Conservation (phyloP, 192 early-diverging fungal genomes). For the Glomus cerebriforme region DNA sequence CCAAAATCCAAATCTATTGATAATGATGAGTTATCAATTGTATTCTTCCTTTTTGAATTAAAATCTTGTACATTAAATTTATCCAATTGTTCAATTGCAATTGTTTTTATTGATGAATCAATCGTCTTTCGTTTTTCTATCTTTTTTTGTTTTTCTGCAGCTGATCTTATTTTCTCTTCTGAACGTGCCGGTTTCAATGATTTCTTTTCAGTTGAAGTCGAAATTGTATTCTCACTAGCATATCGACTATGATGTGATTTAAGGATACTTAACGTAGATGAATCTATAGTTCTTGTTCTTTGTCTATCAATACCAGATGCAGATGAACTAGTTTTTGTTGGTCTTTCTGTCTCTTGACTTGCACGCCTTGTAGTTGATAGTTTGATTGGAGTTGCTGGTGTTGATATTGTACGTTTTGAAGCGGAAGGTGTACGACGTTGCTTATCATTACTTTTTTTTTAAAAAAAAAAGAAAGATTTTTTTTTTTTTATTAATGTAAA, state of each 20-base stretch:
- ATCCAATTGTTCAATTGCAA: constrained; percentile 1
- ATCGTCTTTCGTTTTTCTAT: constrained; percentile 25
- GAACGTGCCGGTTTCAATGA: constrained; percentile 17
- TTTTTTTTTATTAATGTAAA: neutral
- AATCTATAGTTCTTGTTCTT: constrained; percentile 9
- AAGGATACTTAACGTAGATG: neutral
- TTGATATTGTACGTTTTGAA: neutral
- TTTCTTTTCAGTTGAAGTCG: neutral
- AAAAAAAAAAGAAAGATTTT: too few relatives aligned
- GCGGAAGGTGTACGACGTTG: neutral
- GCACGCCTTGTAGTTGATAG: neutral
- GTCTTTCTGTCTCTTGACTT: neutral
- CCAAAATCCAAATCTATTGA: neutral
- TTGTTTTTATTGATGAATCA: constrained; percentile 6
- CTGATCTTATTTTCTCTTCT: constrained; percentile 10
- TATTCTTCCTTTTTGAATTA: neutral
- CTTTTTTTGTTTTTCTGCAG: constrained; percentile 1
- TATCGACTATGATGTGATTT: constrained; percentile 6
- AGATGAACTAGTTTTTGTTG: neutral
- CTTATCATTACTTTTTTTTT: neutral
- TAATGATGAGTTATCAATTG: neutral
- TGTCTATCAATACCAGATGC: neutral
- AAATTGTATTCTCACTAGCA: constrained; percentile 17
- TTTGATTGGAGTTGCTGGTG: neutral
- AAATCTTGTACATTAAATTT: neutral